Evolutionary conservation across 2,329 filamentous ascomycete genomes (phyloP).

Genomic region (Chaetomium sp.): DNA sequence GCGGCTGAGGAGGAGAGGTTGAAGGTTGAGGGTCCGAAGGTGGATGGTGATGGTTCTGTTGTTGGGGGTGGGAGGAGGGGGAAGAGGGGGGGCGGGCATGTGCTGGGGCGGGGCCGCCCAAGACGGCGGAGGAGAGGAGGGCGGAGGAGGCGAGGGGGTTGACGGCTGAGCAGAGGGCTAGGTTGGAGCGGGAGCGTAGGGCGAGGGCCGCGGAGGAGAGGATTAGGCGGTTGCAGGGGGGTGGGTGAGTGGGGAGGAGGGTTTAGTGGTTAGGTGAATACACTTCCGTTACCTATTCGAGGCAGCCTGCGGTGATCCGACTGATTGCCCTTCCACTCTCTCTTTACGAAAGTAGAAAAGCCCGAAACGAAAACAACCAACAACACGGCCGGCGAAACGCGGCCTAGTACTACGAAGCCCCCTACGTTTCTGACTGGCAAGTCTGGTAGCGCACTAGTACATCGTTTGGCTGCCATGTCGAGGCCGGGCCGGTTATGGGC

Average conservation of each 20-base stretch:
- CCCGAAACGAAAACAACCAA: too few relatives aligned
- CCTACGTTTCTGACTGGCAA: too few relatives aligned
- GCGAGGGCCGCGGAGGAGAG: constrained; percentile 91
- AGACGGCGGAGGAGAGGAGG: constrained; percentile 77
- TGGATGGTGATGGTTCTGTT: constrained; percentile 37
- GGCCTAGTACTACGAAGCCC: too few relatives aligned
- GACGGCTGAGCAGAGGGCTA: constrained; percentile 83
- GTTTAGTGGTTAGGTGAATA: too few relatives aligned
- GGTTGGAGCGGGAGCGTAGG: constrained; percentile 82
- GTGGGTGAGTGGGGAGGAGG: constrained; percentile 31
- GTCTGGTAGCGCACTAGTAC: too few relatives aligned
- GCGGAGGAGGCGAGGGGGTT: constrained; percentile 83
- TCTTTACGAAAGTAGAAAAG: too few relatives aligned
- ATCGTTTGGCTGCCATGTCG: too few relatives aligned
- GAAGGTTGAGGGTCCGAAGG: constrained; percentile 64
- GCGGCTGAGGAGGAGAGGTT: constrained; percentile 75
- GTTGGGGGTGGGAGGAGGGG: constrained; percentile 35
- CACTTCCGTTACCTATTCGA: too few relatives aligned
- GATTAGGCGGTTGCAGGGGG: constrained; percentile 64
- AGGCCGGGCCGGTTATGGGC: too few relatives aligned
- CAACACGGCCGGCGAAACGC: too few relatives aligned
- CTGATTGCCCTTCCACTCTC: too few relatives aligned
- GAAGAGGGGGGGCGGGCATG: constrained; percentile 42
- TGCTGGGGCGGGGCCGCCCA: constrained; percentile 59
- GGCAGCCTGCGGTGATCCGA: too few relatives aligned